Percentiles rank a stretch among this genome's conserved stretches.
Conservation (phyloP, 768 basidiomycete genomes). For the Cyathus striatus region DNA sequence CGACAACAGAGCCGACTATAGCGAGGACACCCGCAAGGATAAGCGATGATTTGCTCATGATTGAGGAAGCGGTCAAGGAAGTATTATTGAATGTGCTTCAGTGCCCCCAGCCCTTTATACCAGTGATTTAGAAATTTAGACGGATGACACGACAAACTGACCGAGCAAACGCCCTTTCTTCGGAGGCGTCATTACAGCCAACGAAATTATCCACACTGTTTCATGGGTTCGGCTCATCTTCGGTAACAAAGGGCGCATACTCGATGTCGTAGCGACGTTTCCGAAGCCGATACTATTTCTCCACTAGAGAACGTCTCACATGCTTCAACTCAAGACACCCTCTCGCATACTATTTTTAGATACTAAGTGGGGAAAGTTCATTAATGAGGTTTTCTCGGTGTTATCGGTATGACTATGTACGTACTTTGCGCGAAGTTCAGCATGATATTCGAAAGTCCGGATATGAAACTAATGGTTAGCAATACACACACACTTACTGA, state of each 20-base stretch:
- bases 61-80: slow-evolving; percentile 3
- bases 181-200: slow-evolving; percentile 12
- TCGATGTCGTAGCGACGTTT: background rate
- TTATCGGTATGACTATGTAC: background rate
- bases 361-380: background rate
- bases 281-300: too few species aligned
- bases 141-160: slow-evolving; percentile 2
- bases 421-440: too few species aligned
- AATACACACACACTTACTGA: too few species aligned
- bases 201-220: background rate
- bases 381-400: background rate
- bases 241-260: background rate
- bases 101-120: background rate
- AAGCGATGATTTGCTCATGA: slow-evolving; percentile 3
- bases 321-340: background rate
- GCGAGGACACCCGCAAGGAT: slow-evolving; percentile 1
- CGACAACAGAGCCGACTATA: slow-evolving; percentile 8
- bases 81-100: slow-evolving; percentile 1
- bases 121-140: slow-evolving; percentile 1
- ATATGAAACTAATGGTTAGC: too few species aligned
- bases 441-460: too few species aligned
- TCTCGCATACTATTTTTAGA: background rate
- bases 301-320: background rate
- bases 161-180: slow-evolving; percentile 35
- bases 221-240: background rate